These are phyloP conservation scores for Cudoniella acicularis DNA, from an alignment of 495 filamentous ascomycete genomes.

Conservation along the genomic window DNA sequence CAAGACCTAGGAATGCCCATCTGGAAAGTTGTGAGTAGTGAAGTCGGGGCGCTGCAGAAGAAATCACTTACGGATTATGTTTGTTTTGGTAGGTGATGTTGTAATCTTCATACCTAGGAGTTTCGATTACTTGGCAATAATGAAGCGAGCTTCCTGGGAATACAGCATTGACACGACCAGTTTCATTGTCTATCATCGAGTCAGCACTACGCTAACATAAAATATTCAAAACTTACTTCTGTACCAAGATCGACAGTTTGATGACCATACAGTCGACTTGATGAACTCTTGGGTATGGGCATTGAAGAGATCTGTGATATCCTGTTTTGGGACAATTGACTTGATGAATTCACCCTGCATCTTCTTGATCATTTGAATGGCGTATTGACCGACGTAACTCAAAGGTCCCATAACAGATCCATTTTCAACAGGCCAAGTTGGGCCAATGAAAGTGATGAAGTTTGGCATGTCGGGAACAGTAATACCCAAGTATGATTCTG, in stretches of 20 bases:
- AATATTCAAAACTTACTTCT: constrained; percentile 20
- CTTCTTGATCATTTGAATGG: constrained; percentile 53
- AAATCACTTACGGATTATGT: constrained; percentile 12
- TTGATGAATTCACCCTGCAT: constrained; percentile 58
- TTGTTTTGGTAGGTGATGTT: constrained; percentile 18
- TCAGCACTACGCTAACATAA: background rate
- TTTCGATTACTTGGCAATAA: constrained; percentile 13
- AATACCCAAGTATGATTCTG: constrained; percentile 62
- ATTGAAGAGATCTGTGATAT: constrained; percentile 58
- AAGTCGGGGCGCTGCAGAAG: background rate
- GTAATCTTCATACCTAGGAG: constrained; percentile 21
- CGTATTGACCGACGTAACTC: constrained; percentile 8
- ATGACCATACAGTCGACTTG: constrained; percentile 52
- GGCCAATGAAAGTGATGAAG: constrained; percentile 30
- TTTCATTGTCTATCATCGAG: constrained; percentile 15
- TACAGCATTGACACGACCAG: constrained; percentile 14
- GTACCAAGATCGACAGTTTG: constrained; percentile 27
- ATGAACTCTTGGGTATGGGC: constrained; percentile 62
- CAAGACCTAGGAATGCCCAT: constrained; percentile 16
- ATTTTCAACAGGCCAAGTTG: constrained; percentile 18
- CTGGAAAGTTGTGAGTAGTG: background rate
- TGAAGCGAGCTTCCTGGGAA: constrained; percentile 14
- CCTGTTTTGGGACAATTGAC: constrained; percentile 48
- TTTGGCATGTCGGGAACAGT: constrained; percentile 63
- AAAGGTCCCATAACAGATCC: constrained; percentile 17